Base-by-base conservation (phyloP, 2,329 filamentous ascomycete species). In the Penicillium sp. region DNA sequence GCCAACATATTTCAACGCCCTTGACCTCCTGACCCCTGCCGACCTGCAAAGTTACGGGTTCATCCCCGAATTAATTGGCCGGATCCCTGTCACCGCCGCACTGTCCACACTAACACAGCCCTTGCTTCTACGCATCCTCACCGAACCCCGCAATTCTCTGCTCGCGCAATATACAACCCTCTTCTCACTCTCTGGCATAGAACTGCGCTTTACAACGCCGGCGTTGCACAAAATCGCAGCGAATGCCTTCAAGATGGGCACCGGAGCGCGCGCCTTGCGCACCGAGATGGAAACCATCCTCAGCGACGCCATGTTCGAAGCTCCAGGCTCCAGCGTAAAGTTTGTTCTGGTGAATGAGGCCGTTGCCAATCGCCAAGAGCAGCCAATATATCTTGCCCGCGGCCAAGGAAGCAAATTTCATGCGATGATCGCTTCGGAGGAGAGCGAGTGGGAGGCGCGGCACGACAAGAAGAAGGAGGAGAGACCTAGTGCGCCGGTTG, bases 11-110 rank as follows among this genome's bases (percentile, higher is more conserved):
- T 83, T 83, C 70, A 85, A 85, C 62, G 78, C 82, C 13, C 80
- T 95, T 1, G 90, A 94, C 65, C 83, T 95, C 22, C 84, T 90
- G 27, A 89, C 87, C 4, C 89, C 91, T 1, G 81, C 85, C 11
- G 90, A 96, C 68, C 80, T 96, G 2, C 91, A 96, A 75, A 85
- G 83, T 44, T 97, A 92, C 70, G 94, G 93, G 14, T 91, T 97
- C 71, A 97, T 97, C 55, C 93, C 93, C 0, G 93, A 97, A 77
- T 82, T 97, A n/a, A 89, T 98, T 54, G 95, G 95, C n/a, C 90
- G 95, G 18, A 87, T 99, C 50, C 94, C 96, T 54, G 91, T 96
- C 59, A 89, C 92, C 50, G 92, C 92, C 60, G 91, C 95, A 0
- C 84, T 99, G 0, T 89, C 91, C 14, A 88, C 92, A 0, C 82